Conservation (phyloP, 306 rosid genomes). For the Ochetophila trinervis region DNA sequence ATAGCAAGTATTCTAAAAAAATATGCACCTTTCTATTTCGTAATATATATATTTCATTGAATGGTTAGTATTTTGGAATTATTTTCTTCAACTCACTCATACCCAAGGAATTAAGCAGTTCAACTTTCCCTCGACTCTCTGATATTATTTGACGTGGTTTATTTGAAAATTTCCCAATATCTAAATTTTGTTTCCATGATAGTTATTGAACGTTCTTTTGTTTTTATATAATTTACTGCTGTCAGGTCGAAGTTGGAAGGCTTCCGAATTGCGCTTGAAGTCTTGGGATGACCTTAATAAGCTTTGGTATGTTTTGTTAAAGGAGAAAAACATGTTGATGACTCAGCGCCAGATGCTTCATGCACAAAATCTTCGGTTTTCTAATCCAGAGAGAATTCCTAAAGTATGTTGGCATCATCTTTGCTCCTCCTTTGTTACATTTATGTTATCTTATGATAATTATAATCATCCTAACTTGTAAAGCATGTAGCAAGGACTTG, state of each 20-base stretch:
- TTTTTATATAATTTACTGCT: slow-evolving; percentile 10
- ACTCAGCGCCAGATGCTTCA: slow-evolving; percentile 96
- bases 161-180: not conserved
- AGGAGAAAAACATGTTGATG: slow-evolving; percentile 96
- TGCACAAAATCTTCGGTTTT: slow-evolving; percentile 78
- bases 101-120: not conserved
- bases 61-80: not conserved
- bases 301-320: slow-evolving; percentile 84
- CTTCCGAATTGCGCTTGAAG: slow-evolving; percentile 76
- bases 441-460: too few species aligned
- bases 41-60: not conserved
- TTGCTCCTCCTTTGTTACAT: not conserved
- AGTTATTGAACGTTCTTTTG: not conserved
- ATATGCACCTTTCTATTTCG: not conserved
- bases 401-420: slow-evolving; percentile 39
- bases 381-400: slow-evolving; percentile 86
- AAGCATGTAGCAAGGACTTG: too few species aligned
- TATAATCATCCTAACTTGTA: too few species aligned
- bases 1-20: not conserved
- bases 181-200: not conserved
- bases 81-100: not conserved
- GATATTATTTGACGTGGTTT: not conserved
- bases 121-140: not conserved
- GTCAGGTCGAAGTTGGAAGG: slow-evolving; percentile 95
- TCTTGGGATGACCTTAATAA: slow-evolving; percentile 97